Base-by-base conservation (phyloP, 441 rosid genomes). In the Gossypium davidsonii region DNA sequence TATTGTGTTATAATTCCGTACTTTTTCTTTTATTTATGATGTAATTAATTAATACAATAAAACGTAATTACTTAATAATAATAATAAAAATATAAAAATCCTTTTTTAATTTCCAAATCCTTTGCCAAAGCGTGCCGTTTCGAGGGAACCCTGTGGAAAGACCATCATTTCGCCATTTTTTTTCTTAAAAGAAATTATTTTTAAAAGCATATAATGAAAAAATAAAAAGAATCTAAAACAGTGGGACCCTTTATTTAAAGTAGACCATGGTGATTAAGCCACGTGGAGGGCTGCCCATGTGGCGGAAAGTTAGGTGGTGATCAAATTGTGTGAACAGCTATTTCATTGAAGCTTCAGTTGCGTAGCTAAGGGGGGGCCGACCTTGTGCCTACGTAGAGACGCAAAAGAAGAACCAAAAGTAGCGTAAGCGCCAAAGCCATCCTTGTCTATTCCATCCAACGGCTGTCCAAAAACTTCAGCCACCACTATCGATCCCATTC, bases 361-460 rank as follows among this genome's bases (percentile, higher is more conserved):
- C 83, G 79, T 78, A 67, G 78, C 76, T 79, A 80, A 82, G 73
- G 73, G 70, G 71, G 75, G 82, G 76, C 85, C 81, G 79, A 82
- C 82, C 74, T 71, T 52, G 70, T 81, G 78, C 79, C 76, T 78
- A 76, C 83, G 86, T 78, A 79, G 70, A 81, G 81, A 83, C 83
- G 82, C 78, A 77, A 85, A 39, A 49, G 80, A 79, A 77, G 77
- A 78, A 77, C 80, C 80, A 71, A 79, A 82, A 77, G 34, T 74
- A 82, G 86, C 87, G 83, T 78, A 82, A 79, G 87, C 77, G 79
- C 79, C 86, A 79, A 79, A 73, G 75, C 71, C 82, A 74, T 75
- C 81, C 79, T 28, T 70, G 49, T 78, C 80, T 60, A 26, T 31
- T 11, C 6, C 53, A 82, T 86, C 86, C 67, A 53, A 83, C 79